Evolutionary conservation across 2,329 filamentous ascomycete species (phyloP), one percentile per base, ranked within the genome.

Genomic region (Fusarium cyanostomum): DNA sequence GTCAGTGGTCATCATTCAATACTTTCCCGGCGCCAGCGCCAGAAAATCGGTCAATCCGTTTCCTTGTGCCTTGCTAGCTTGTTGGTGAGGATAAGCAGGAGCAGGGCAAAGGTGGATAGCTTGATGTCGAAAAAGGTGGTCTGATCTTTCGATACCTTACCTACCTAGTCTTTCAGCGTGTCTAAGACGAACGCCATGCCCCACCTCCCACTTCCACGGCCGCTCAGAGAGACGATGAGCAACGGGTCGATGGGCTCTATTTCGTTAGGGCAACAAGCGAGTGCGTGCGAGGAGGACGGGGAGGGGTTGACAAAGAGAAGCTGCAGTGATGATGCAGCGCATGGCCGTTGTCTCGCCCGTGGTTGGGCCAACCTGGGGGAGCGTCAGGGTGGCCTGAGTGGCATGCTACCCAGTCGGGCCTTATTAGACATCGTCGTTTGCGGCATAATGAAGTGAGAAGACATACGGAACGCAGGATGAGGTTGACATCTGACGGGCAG

Each of bases 371-470:
- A 15, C 41, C 21, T 21, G 21, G n/a, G 15, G 35, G 21, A 21
- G 21, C 21, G 21, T 21, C 6, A 21, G 21, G 21, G 21, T 21
- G 21, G 21, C 21, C 21, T 4, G 21, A 21, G 52, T 66, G 64
- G 59, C 56, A 61, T 67, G 64, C 64, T 64, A 52, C 41, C 55
- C 38, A 67, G 64, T 67, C 64, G 64, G 64, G 64, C 64, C 64
- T 67, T 67, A 67, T 67, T 62, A 26, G 33, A 51, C 26, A 31
- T 55, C 26, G 57, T 56, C 35, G 30, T 37, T 51, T 34, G 30
- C 35, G 30, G 52, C 49, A 51, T 59, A 52, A 60, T 63, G 42
- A 49, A 56, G 44, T 38, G 62, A 52, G 38, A 35, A 28, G 33
- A 43, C 24, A 27, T 18, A 12, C 26, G 10, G 9, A 48, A 56